Base-by-base conservation (phyloP, 2,329 filamentous ascomycete species). In the Aspergillus latus region DNA sequence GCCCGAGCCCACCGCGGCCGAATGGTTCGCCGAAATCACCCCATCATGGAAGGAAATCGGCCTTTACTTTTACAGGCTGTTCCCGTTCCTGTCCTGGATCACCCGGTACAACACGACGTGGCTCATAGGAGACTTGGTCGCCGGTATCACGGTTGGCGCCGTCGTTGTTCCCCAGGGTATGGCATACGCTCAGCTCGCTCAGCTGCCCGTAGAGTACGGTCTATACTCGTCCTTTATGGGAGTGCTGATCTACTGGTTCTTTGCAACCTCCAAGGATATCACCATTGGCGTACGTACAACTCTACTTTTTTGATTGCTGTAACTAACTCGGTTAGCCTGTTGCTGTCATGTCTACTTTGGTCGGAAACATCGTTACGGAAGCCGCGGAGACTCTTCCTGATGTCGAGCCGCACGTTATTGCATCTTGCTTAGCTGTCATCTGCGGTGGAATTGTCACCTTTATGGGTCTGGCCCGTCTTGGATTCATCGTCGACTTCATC, bases 181-280 rank as follows among this genome's bases (percentile, higher is more conserved):
- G 93, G 92, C 93, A 0, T 97, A 97, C 74, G 92, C 93, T 30
- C 80, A 87, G 59, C 81, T 97, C 28, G 93, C 93, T 44, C 83
- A 87, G 59, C 81, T 97, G n/a, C 81, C 84, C 0, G 84, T 88
- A 5, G 82, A 97, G 69, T 97, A 87, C 68, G 93, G 93, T 51
- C 82, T 97, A 0, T 96, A 96, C 75, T 94, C 93, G 0, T 97
- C 93, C 0, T 97, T 99, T 70, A 94, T 97, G 83, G 94, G 93
- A 49, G 92, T 96, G 13, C 73, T 96, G 60, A 82, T 96, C 59
- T 99, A 99, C 76, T 97, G 93, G 93, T 89, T 97, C 70, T 97
- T 97, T 68, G 94, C 92, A 34, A 99, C 94, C 0, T 97, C 93
- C 11, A 99, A 97, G 72, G 93, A 99, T 73, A 97, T 99, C 68